These are phyloP conservation scores for Berkeleyomyces rouxiae DNA, from an alignment of 2,329 filamentous ascomycete genomes.

Conservation along the genomic window DNA sequence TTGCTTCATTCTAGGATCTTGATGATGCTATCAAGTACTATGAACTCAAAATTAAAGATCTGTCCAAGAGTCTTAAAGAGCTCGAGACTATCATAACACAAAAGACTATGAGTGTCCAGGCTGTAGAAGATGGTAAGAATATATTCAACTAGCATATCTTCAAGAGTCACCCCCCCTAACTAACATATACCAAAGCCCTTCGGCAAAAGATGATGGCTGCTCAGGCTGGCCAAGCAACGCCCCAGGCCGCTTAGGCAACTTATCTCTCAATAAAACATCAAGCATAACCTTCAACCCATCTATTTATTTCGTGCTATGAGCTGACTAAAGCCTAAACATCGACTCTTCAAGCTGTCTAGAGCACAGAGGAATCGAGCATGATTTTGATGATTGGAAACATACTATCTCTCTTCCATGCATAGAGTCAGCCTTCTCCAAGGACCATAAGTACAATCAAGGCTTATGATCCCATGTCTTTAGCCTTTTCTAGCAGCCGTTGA, in stretches of 20 bases:
- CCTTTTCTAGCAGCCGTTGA: not conserved
- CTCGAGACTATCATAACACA: slow-evolving; percentile 40
- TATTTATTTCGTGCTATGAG: not conserved
- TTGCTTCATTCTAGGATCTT: slow-evolving; percentile 25
- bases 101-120: slow-evolving; percentile 70
- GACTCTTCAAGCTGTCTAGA: not conserved
- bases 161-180: not conserved
- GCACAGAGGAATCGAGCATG: not conserved
- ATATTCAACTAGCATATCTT: not conserved
- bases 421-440: not conserved
- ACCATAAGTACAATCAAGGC: too few relatives aligned
- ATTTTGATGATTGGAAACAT: not conserved
- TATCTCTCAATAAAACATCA: not conserved
- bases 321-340: not conserved
- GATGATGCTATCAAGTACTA: slow-evolving; percentile 41
- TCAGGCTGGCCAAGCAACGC: slow-evolving; percentile 6
- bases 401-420: too few relatives aligned
- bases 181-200: slow-evolving; percentile 20
- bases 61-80: slow-evolving; percentile 37
- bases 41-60: slow-evolving; percentile 36
- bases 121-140: slow-evolving; percentile 67
- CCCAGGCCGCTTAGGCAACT: not conserved
- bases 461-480: not conserved
- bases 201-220: slow-evolving; percentile 23
- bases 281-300: not conserved